These are phyloP conservation scores for Penicillium sp. DNA, from an alignment of 2,329 filamentous ascomycete species.

Conservation along the genomic window DNA sequence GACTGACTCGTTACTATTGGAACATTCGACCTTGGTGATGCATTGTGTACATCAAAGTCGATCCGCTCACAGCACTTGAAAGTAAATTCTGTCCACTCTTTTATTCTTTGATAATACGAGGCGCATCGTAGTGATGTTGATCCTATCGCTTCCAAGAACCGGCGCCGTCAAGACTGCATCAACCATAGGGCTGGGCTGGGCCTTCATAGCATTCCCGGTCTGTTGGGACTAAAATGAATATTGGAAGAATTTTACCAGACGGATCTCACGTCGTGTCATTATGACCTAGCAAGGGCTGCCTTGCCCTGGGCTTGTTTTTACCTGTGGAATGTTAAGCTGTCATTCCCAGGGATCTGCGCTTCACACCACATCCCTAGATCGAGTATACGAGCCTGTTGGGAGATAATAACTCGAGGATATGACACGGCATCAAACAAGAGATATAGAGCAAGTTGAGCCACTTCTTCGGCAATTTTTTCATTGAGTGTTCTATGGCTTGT, in stretches of 20 bases:
- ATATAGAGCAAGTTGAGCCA: background rate
- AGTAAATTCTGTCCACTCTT: background rate
- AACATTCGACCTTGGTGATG: background rate
- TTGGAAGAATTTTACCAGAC: background rate
- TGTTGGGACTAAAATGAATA: background rate
- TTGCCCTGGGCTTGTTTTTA: constrained; percentile 1
- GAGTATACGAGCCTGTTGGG: background rate
- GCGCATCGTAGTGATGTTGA: background rate
- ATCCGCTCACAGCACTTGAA: background rate
- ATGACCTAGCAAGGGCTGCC: constrained; percentile 9
- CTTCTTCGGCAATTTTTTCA: too few species aligned
- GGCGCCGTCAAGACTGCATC: background rate
- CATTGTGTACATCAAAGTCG: background rate
- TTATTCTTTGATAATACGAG: too few species aligned
- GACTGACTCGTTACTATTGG: background rate
- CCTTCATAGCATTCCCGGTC: constrained; percentile 14
- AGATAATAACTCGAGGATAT: background rate
- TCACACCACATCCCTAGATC: constrained; percentile 20
- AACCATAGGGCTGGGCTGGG: background rate
- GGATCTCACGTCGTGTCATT: constrained; percentile 9
- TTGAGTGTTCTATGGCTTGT: background rate
- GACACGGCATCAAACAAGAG: background rate
- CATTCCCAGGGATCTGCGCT: constrained; percentile 10
- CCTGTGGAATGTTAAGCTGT: constrained; percentile 19
- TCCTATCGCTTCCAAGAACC: background rate